Evolutionary conservation across 331 rosid genomes (phyloP).

Genomic region (Malus hybrid): DNA sequence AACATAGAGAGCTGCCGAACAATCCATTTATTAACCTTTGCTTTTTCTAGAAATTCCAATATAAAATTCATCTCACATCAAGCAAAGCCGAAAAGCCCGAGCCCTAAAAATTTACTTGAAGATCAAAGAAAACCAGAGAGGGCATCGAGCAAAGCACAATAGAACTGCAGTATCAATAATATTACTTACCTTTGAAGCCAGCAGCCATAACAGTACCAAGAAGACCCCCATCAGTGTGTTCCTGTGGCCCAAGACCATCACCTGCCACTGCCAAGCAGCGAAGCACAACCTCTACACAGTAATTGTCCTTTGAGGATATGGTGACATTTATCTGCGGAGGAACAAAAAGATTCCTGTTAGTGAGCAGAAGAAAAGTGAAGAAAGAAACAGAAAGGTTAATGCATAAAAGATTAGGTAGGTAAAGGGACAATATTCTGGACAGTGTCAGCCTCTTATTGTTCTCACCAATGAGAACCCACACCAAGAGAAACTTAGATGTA

Average conservation of each 20-base stretch:
- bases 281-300: conserved; percentile 80
- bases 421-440: background rate
- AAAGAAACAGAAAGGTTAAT: background rate
- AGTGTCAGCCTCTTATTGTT: background rate
- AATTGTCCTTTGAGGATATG: conserved; percentile 56
- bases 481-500: background rate
- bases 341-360: conserved; percentile 5
- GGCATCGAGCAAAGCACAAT: background rate
- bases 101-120: too few relatives aligned
- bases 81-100: background rate
- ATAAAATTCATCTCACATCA: background rate
- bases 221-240: conserved; percentile 66
- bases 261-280: conserved; percentile 77
- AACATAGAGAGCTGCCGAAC: background rate
- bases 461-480: background rate
- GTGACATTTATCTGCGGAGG: conserved; percentile 60
- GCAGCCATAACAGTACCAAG: conserved; percentile 72
- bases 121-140: too few relatives aligned
- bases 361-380: conserved; percentile 4
- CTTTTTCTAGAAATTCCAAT: background rate
- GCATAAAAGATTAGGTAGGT: conserved; percentile 5
- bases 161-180: background rate
- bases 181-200: conserved; percentile 83
- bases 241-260: conserved; percentile 71
- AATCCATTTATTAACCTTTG: background rate